Conservation (phyloP, 169 alveolate species). For the Perkinsus marinus region DNA sequence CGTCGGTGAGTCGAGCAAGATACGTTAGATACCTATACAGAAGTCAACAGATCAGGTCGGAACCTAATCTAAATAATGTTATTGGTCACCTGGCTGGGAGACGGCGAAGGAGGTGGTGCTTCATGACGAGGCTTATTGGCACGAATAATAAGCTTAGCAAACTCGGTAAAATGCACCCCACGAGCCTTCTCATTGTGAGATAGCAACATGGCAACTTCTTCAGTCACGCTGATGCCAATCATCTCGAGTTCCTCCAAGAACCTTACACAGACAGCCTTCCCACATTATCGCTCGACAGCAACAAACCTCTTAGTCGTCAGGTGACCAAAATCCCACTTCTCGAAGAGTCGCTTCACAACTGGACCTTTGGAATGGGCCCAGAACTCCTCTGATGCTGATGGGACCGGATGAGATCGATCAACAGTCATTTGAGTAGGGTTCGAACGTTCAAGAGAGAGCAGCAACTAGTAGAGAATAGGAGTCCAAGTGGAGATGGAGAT, state of each 20-base stretch:
- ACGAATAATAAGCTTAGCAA: neutral
- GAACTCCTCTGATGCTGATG: neutral
- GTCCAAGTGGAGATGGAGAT: too few species aligned
- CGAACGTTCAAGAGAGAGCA: too few species aligned
- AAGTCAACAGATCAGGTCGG: too few species aligned
- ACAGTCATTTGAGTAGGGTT: too few species aligned
- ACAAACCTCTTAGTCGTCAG: neutral
- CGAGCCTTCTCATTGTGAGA: neutral
- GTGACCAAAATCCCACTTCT: neutral
- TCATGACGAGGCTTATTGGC: neutral
- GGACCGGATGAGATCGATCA: neutral
- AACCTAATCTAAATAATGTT: too few species aligned
- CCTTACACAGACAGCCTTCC: too few species aligned
- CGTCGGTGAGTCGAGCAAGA: neutral
- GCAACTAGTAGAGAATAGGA: too few species aligned
- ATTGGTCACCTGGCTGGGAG: neutral
- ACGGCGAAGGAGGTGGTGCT: neutral
- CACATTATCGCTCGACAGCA: too few species aligned
- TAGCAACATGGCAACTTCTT: neutral
- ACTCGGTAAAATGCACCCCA: neutral
- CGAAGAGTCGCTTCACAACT: neutral
- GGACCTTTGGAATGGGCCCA: neutral
- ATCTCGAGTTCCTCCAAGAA: neutral
- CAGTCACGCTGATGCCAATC: neutral
- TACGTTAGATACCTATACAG: neutral